Evolutionary conservation across 495 filamentous ascomycete species (phyloP).

Genomic region (Aspergillus cristatus): DNA sequence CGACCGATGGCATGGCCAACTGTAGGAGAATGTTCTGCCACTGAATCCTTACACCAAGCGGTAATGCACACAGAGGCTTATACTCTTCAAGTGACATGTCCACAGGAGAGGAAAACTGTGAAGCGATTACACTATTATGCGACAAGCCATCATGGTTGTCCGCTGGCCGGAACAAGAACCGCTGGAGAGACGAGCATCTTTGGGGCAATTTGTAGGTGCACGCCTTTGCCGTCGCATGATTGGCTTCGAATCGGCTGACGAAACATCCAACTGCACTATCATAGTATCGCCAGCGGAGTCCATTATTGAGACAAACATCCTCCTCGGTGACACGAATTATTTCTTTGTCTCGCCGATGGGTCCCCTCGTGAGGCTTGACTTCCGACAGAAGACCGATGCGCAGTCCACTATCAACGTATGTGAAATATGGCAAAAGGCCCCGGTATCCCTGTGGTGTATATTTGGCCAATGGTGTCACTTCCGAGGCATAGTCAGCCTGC

Average conservation of each 20-base stretch:
- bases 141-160: slow-evolving; percentile 15
- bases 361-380: slow-evolving; percentile 17
- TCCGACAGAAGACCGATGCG: slow-evolving; percentile 19
- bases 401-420: neutral
- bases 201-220: slow-evolving; percentile 28
- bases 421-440: slow-evolving; percentile 7
- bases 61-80: slow-evolving; percentile 36
- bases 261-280: slow-evolving; percentile 16
- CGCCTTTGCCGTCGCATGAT: slow-evolving; percentile 6
- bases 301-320: slow-evolving; percentile 38
- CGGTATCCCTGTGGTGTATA: slow-evolving; percentile 7
- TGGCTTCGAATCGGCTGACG: slow-evolving; percentile 21
- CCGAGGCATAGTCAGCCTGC: too few relatives aligned
- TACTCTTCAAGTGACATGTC: slow-evolving; percentile 42
- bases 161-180: slow-evolving; percentile 21
- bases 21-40: slow-evolving; percentile 48
- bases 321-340: slow-evolving; percentile 11
- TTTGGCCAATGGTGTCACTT: slow-evolving; percentile 6
- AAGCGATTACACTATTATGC: slow-evolving; percentile 33
- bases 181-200: slow-evolving; percentile 19
- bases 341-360: slow-evolving; percentile 9
- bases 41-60: slow-evolving; percentile 39
- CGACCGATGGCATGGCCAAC: slow-evolving; percentile 34
- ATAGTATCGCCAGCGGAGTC: slow-evolving; percentile 20
- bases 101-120: slow-evolving; percentile 30